These are phyloP conservation scores for Petunia axillaris DNA, from an alignment of 257 asterid species.

Conservation along the genomic window DNA sequence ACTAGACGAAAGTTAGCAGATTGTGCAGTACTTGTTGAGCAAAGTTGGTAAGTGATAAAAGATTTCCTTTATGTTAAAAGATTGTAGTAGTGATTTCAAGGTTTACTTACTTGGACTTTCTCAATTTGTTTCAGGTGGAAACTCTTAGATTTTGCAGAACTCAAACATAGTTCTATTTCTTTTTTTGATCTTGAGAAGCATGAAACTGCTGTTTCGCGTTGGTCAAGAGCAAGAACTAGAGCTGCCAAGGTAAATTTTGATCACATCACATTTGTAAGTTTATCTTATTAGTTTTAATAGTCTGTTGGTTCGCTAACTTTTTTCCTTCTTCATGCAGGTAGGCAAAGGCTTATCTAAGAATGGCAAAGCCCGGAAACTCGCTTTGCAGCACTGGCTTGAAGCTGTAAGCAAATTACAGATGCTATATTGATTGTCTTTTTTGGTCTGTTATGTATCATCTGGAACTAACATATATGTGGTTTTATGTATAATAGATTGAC, in stretches of 20 bases:
- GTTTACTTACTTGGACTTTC: not conserved
- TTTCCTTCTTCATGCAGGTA: slow-evolving; percentile 39
- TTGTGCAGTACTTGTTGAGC: slow-evolving; percentile 70
- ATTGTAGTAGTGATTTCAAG: not conserved
- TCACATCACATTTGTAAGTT: not conserved
- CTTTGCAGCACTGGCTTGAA: slow-evolving; percentile 73
- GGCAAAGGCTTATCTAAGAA: slow-evolving; percentile 66
- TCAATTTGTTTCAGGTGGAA: slow-evolving; percentile 43
- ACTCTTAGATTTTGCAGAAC: slow-evolving; percentile 54
- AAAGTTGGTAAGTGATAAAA: slow-evolving; percentile 46
- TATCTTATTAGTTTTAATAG: not conserved
- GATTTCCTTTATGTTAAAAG: not conserved
- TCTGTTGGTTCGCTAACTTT: not conserved
- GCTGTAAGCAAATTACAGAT: slow-evolving; percentile 43
- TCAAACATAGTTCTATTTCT: slow-evolving; percentile 58
- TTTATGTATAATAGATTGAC: slow-evolving; percentile 46
- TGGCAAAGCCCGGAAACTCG: slow-evolving; percentile 60
- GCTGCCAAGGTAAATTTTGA: slow-evolving; percentile 56
- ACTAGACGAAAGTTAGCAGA: slow-evolving; percentile 65
- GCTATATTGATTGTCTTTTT: not conserved
- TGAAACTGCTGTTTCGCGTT: slow-evolving; percentile 59
- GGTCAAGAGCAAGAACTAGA: slow-evolving; percentile 67
- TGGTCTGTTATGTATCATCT: not conserved
- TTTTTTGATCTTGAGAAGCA: slow-evolving; percentile 54
- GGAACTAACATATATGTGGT: not conserved